Evolutionary conservation across 495 filamentous ascomycete genomes (phyloP), one percentile per base, ranked within the genome.

Genomic region (Pseudoneurospora amorphoporcata): DNA sequence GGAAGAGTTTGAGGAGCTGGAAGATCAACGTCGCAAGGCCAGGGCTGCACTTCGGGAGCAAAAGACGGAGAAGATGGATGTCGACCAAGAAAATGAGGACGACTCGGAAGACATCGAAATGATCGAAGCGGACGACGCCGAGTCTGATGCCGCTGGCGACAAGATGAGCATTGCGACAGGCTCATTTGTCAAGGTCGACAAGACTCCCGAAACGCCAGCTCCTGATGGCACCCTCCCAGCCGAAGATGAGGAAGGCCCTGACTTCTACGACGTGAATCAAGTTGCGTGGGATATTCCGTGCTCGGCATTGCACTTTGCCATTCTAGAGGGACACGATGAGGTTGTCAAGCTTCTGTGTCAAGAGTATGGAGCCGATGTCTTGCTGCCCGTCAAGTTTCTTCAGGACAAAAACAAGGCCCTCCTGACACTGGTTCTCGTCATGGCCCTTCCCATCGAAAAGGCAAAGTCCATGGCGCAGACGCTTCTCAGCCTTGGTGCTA

Each of bases 201-300:
- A 84, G 4, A 79, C 79, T 0, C 74, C 82, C 8, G 77, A 83
- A 39, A 73, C 78, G 4, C 74, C 82, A 9, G 71, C 80, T 6
- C 69, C 71, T 4, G 80, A 82, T 17, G 80, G 80, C 1, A 38
- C 73, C 19, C 75, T 76, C 38, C 80, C 79, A 14, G 87, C 88
- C n/a, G 86, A 88, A 8, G 83, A 87, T 42, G 86, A 90, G 8
- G 84, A 86, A 10, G 90, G 91, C 37, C 92, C 92, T 4, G 92
- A 96, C 79, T 85, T 94, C 71, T 94, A 91, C 78, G 90, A 94
- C 70, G 85, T 94, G 71, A 90, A 95, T 75, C 85, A 89, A 7
- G 75, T 90, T 10, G 86, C 92, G 8, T 96, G 93, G 93, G 92
- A 96, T 73, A 90, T 79, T 17, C 85, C 87, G 19, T 86, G 87